Base-by-base conservation (phyloP, 2,329 filamentous ascomycete genomes). In the Ploettnerulaceae sp. region DNA sequence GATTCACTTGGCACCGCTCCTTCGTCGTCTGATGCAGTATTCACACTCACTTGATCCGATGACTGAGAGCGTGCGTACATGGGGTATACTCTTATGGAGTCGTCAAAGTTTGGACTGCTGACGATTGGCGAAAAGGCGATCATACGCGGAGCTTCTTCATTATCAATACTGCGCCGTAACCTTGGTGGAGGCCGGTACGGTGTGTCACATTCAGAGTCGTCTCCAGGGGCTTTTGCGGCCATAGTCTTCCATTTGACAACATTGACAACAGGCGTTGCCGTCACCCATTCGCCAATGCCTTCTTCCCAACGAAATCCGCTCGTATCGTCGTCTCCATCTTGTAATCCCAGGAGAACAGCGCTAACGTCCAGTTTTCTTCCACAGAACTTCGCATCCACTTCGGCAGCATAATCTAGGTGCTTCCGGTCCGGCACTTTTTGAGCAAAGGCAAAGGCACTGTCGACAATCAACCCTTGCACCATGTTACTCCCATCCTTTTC, bases 261-360 rank as follows among this genome's bases (percentile, higher is more conserved):
- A 33, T 52, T 49, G 21, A 56, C 51, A 37, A 40, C 61, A 21
- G 74, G 74, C 34, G 71, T 76, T 29, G 64, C 67, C 14, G 67
- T 72, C 40, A 79, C 70, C 75, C 75, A 79, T 59, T 78, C 75
- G 26, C 72, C 70, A 57, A 79, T 77, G 34, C 70, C 71, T 55
- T 76, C 74, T 57, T 78, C 75, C 75, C 75, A 79, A 24, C 71
- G 63, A 61, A 67, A 76, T 59, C 58, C 58, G 15, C 41, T 49
- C 21, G 18, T 22, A 22, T 44, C 35, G n/a, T 52, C 43, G 12
- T 45, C 28, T 4, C 26, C 26, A 32, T 25, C 21, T 21, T 17
- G 24, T 5, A 35, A 9, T 18, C 18, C 29, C 6, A 36, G 38
- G 7, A 47, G 31, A 25, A 20, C 44, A 2, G 24, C 22, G 12